Percentiles rank a stretch among this genome's conserved stretches.
Evolutionary conservation across 176 grass and related monocot species (phyloP).

Genomic region (Stipa capillata): DNA sequence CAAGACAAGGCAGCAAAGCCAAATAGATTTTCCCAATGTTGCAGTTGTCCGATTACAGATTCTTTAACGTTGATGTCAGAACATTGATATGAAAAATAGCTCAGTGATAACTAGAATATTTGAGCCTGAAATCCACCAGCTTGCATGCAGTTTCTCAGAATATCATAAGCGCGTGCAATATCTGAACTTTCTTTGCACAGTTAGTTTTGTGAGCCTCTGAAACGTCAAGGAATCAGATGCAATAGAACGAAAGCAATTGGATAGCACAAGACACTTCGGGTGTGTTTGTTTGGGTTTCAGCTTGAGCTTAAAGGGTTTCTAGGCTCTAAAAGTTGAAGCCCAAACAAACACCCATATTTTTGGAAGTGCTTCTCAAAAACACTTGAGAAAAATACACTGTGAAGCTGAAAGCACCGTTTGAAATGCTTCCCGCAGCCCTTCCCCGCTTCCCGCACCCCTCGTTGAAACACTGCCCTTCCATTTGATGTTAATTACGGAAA

Average conservation of each 20-base stretch:
- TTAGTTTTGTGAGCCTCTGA: slow-evolving; percentile 13
- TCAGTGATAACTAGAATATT: not conserved
- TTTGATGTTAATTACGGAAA: too few relatives aligned
- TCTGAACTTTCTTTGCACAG: not conserved
- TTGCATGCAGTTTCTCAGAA: not conserved
- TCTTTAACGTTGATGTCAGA: not conserved
- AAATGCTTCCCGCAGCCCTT: too few relatives aligned
- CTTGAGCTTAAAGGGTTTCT: too few relatives aligned
- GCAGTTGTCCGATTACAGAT: slow-evolving; percentile 3
- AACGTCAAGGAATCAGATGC: not conserved
- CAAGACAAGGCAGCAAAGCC: not conserved
- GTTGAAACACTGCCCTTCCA: too few relatives aligned
- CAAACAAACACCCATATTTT: too few relatives aligned
- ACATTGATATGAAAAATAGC: not conserved
- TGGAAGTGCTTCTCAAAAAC: too few relatives aligned
- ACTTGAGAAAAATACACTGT: too few relatives aligned
- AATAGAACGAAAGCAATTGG: not conserved
- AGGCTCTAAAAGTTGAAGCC: too few relatives aligned
- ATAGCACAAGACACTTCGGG: not conserved
- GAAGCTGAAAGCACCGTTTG: too few relatives aligned
- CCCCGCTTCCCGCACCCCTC: too few relatives aligned
- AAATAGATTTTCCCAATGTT: slow-evolving; percentile 4
- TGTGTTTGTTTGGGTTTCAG: too few relatives aligned
- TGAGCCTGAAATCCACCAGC: not conserved
- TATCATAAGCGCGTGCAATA: not conserved